Evolutionary conservation across 805 yeast genomes (phyloP), one percentile per base, ranked within the genome.

Genomic region (Zygoascus biomembranicola): DNA sequence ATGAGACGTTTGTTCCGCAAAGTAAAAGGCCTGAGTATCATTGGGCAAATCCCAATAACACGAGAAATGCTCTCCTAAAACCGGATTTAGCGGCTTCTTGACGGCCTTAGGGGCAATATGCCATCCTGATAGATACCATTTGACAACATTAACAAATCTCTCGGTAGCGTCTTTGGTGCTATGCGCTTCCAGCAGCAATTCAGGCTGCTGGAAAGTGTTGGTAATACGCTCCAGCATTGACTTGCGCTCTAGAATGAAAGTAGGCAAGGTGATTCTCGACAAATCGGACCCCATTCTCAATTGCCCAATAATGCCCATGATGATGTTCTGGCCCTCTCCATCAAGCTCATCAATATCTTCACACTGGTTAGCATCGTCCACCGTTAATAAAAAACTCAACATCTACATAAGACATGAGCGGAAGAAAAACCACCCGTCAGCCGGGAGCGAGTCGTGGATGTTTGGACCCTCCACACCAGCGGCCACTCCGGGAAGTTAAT

Each of bases 61-160:
- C 19, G 88, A 79, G 69, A 88, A 94, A 60, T 85, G 78, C 67
- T 94, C 99, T 32, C 98, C 97, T 26, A 94, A 67, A 6, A 94
- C 89, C 1, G 99, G 99, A 66, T 94, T 94, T 63, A 94, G 75
- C 0, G 99, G 99, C 69, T 94, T 94, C 68, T 94, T 94, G 14
- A 94, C 99, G 2, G 98, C 99, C 66, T 92, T 92, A 31, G 98
- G 99, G 1, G 97, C 94, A 67, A 94, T 94, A 66, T 94, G 97
- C 98, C 98, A 94, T 48, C 95, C 89, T 2, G 97, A 80, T 68
- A 94, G 75, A 67, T 94, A 94, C 96, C 97, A 92, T 63, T 82
- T 81, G 20, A 86, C 83, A 8, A 92, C 84, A 45, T 79, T 72
- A 6, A 88, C 64, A 62, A 94, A 90, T 54, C 98, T 77, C 53